A percentile compares a stretch with the other conserved stretches of the same genome.
Evolutionary conservation across 345 rosid species (phyloP).

Genomic region (Euphorbia lathyris): DNA sequence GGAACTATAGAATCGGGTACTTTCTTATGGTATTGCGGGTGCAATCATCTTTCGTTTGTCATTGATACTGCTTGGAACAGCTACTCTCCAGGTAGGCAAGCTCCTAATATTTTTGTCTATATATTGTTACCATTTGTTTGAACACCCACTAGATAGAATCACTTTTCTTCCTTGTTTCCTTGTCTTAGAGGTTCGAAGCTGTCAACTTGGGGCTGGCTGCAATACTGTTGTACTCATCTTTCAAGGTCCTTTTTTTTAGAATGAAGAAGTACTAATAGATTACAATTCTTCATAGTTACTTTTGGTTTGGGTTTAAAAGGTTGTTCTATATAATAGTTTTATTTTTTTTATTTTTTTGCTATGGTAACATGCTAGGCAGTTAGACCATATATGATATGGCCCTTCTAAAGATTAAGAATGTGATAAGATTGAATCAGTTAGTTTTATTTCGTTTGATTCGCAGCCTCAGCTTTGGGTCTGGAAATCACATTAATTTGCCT

Average conservation of each 20-base stretch:
- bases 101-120: not conserved
- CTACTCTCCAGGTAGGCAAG: constrained; percentile 93
- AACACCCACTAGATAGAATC: constrained; percentile 13
- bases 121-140: not conserved
- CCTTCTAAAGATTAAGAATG: not conserved
- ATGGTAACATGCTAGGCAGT: not conserved
- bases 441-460: not conserved
- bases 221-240: constrained; percentile 73
- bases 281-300: constrained; percentile 3
- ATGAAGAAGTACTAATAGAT: constrained; percentile 1
- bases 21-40: constrained; percentile 88
- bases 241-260: constrained; percentile 56
- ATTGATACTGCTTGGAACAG: constrained; percentile 81
- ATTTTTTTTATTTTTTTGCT: too few relatives aligned
- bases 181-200: constrained; percentile 73
- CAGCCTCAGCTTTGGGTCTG: constrained; percentile 5
- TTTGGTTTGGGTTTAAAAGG: not conserved
- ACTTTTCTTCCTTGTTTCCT: constrained; percentile 1
- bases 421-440: not conserved
- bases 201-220: constrained; percentile 80
- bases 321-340: not conserved
- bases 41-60: constrained; percentile 74
- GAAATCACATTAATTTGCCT: constrained; percentile 7
- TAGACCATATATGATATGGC: not conserved
- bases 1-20: constrained; percentile 65